Conservation (phyloP, 2,329 filamentous ascomycete species). For the Colletotrichum sidae region DNA sequence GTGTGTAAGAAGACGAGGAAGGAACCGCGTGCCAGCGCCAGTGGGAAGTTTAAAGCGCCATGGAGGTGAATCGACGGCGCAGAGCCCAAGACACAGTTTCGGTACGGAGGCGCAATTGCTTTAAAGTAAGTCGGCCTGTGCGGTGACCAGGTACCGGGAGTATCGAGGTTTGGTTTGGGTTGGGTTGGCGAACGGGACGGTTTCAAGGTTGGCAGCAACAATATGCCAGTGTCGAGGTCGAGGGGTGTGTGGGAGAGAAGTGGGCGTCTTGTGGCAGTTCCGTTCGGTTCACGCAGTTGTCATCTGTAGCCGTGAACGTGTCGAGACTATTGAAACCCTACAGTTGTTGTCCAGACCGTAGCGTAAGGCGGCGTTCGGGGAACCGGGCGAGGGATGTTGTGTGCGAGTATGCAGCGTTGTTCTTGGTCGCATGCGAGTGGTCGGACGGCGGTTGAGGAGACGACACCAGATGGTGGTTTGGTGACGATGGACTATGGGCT, state of each 20-base stretch:
- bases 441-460: conserved; percentile 16
- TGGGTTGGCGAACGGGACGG: conserved; percentile 29
- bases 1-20: conserved; percentile 7
- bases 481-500: conserved; percentile 17
- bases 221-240: conserved; percentile 6
- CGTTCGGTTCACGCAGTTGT: neutral
- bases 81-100: conserved; percentile 36
- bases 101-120: conserved; percentile 33
- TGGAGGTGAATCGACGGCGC: conserved; percentile 35
- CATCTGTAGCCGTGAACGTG: no score
- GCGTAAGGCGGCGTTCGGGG: conserved; percentile 31
- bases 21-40: conserved; percentile 32
- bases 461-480: conserved; percentile 28
- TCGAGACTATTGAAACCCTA: neutral
- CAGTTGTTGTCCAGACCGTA: conserved; percentile 19
- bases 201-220: conserved; percentile 30
- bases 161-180: conserved; percentile 29
- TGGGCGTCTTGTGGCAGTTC: neutral
- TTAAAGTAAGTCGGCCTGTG: conserved; percentile 35
- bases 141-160: conserved; percentile 28
- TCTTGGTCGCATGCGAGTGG: conserved; percentile 14
- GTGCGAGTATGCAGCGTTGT: neutral
- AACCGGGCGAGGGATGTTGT: conserved; percentile 13
- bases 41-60: conserved; percentile 35
- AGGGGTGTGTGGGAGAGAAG: conserved; percentile 10